Base-by-base conservation (phyloP, 257 asterid species). In the Salvia rosmarinus region DNA sequence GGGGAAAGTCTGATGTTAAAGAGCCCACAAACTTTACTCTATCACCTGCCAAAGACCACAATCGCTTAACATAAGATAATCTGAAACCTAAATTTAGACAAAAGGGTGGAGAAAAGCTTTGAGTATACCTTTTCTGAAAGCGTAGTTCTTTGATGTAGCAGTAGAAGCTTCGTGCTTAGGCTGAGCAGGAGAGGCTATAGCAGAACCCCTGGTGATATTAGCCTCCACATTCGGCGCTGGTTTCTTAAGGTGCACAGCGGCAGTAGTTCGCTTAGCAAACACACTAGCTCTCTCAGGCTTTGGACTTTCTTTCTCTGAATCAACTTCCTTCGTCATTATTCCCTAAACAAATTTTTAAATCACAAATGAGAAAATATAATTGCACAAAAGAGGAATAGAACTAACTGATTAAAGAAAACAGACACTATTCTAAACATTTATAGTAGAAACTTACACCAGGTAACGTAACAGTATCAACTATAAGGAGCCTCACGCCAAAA, bases 111-210 rank as follows among this genome's bases (percentile, higher is more conserved):
- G 67, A 63, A 56, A 71, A 71, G 21, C 34, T 67, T 64, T 21
- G 14, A 72, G 44, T 28, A 30, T 82, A 87, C 98, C 98, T 87
- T 82, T 82, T 81, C 79, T 88, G 74, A 90, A 92, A 30, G 82
- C 76, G 74, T 79, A 86, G 76, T 76, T 82, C 74, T 86, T 87
- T 32, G 97, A 89, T 47, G 96, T 79, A 51, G 92, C 94, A 69
- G 94, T 86, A 72, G 96, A 87, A 17, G 85, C 85, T 84, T 87
- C 98, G 84, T 81, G 95, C 90, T 86, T 90, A 68, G 92, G 96
- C 79, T 67, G 90, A 64, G 83, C 87, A 23, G 73, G 85, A 73
- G 95, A 76, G 72, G 80, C 77, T 68, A 86, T 39, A 23, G 85
- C 72, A 71, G 91, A 84, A 60, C 86, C 85, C 50, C 91, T 86